phyloP scores from a whole-genome alignment of 2,329 filamentous ascomycete genomes.

The Elsinoe fawcettii region DNA sequence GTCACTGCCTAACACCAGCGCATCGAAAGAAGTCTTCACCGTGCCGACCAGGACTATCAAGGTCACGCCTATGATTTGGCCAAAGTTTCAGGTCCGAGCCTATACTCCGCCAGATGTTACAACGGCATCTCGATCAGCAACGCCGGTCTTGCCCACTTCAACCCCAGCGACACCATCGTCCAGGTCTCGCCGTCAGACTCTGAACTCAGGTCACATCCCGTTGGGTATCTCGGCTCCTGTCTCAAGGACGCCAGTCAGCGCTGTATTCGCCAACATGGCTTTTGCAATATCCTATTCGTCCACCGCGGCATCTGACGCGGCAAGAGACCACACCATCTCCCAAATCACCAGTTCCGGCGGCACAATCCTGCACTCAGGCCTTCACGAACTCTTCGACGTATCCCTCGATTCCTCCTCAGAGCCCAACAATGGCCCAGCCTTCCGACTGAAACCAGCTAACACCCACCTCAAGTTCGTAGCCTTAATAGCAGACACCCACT shows the following conservation, averaged over 20 bases:
- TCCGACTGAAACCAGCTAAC: constrained; percentile 43
- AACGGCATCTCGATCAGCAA: constrained; percentile 16
- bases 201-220: constrained; percentile 11
- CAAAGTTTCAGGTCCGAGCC: constrained; percentile 32
- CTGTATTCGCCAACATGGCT: constrained; percentile 70
- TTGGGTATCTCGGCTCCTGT: constrained; percentile 18
- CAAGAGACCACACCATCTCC: constrained; percentile 51
- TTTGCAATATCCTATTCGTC: constrained; percentile 74
- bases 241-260: constrained; percentile 24
- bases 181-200: constrained; percentile 36
- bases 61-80: constrained; percentile 38
- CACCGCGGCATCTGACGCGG: constrained; percentile 37
- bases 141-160: constrained; percentile 27
- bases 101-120: constrained; percentile 25
- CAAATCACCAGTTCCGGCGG: constrained; percentile 67
- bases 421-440: constrained; percentile 19
- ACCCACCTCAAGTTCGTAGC: constrained; percentile 66
- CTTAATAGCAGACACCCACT: constrained; percentile 77
- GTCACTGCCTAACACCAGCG: background rate
- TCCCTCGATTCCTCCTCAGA: constrained; percentile 23
- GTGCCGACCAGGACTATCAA: constrained; percentile 38
- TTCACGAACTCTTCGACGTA: constrained; percentile 67
- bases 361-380: constrained; percentile 62
- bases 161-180: constrained; percentile 43
- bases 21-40: constrained; percentile 27